phyloP scores from a whole-genome alignment of 106 monocot species.

The Iris macrosiphon region DNA sequence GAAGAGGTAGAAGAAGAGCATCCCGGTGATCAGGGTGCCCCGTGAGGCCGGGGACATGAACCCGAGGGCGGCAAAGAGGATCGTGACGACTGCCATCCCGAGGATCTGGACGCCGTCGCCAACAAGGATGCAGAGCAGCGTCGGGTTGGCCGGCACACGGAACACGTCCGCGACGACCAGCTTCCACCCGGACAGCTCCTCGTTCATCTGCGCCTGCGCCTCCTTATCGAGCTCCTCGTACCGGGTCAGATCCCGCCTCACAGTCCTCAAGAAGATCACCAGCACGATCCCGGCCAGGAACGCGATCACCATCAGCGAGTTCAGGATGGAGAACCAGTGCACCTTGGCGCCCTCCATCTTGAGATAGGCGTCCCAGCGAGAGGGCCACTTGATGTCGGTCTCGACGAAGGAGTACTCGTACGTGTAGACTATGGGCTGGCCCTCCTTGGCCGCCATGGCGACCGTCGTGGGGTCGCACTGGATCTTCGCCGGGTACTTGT shows the following conservation, averaged over 20 bases:
- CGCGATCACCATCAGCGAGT: constrained; percentile 41
- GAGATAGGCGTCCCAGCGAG: constrained; percentile 48
- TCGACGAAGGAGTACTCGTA: constrained; percentile 44
- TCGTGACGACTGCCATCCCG: constrained; percentile 44
- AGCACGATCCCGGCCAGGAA: constrained; percentile 43
- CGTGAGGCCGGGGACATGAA: constrained; percentile 56
- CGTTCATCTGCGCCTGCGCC: constrained; percentile 44
- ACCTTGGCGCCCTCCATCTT: constrained; percentile 54
- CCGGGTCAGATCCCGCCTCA: constrained; percentile 34
- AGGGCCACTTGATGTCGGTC: constrained; percentile 49
- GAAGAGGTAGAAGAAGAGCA: constrained; percentile 39
- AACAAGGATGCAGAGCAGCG: constrained; percentile 36
- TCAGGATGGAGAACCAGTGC: constrained; percentile 60
- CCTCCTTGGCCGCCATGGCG: constrained; percentile 24
- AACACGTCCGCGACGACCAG: constrained; percentile 47
- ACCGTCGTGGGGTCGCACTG: constrained; percentile 30
- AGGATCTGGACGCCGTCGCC: constrained; percentile 46
- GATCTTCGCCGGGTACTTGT: constrained; percentile 29
- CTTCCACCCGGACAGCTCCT: constrained; percentile 55
- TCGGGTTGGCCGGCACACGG: constrained; percentile 22
- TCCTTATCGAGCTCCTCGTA: constrained; percentile 47
- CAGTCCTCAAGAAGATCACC: constrained; percentile 38
- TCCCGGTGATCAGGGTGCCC: constrained; percentile 44
- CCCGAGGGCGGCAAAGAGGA: constrained; percentile 49
- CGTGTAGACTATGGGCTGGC: constrained; percentile 35